Conservation (phyloP, 1,284 basidiomycete genomes). For the Golubevia sp. region DNA sequence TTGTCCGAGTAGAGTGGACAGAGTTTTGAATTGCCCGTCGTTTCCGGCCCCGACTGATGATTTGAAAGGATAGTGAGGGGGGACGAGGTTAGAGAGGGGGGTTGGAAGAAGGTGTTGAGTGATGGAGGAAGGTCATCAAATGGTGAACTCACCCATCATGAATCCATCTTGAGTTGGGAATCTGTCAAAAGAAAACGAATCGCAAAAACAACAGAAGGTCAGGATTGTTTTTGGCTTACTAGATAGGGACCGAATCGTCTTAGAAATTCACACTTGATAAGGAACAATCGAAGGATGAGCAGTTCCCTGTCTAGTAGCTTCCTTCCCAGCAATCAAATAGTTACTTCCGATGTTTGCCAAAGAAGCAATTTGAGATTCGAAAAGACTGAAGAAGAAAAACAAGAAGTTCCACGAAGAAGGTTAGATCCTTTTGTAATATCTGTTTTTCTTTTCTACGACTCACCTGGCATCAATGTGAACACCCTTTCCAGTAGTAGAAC, state of each 20-base stretch:
- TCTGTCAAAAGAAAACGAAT: background rate
- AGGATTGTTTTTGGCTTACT: too few relatives aligned
- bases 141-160: constrained; percentile 68
- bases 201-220: too few relatives aligned
- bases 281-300: constrained; percentile 69
- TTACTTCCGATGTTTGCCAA: constrained; percentile 92
- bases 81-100: too few relatives aligned
- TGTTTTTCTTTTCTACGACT: constrained; percentile 78
- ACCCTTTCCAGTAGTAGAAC: constrained; percentile 82
- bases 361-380: constrained; percentile 74
- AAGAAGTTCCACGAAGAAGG: constrained; percentile 4
- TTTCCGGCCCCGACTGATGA: constrained; percentile 82
- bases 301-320: constrained; percentile 86
- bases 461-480: constrained; percentile 84
- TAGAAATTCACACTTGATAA: constrained; percentile 23
- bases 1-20: constrained; percentile 17
- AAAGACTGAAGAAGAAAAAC: constrained; percentile 7
- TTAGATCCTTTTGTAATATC: constrained; percentile 3
- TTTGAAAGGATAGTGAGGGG: constrained; percentile 7
- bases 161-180: constrained; percentile 87
- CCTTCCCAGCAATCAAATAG: constrained; percentile 83
- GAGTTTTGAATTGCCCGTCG: constrained; percentile 73
- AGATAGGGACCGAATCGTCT: background rate
- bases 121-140: background rate
- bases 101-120: too few relatives aligned